A percentile compares a stretch with the other conserved stretches of the same genome.
phyloP scores from a whole-genome alignment of 2,329 filamentous ascomycete species.

The Trichophyton rubrum region DNA sequence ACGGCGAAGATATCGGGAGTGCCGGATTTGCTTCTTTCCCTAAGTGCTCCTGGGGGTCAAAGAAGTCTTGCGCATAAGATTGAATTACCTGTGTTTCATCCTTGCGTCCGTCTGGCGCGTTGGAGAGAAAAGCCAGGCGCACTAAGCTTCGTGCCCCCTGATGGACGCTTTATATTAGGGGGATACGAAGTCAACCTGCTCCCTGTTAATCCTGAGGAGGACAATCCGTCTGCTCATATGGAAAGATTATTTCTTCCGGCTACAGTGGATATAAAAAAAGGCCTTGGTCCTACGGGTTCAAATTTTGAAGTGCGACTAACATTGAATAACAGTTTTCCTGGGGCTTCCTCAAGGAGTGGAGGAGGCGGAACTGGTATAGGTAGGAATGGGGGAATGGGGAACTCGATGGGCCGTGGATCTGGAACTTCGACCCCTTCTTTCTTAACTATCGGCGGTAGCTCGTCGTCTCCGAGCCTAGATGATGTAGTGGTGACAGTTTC shows the following conservation, averaged over 20 bases:
- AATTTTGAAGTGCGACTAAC: constrained; percentile 82
- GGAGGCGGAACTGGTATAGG: constrained; percentile 19
- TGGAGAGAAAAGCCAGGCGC: constrained; percentile 86
- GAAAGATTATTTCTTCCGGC: constrained; percentile 70
- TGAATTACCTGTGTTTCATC: constrained; percentile 87
- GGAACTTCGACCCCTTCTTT: constrained; percentile 40
- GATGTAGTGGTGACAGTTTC: constrained; percentile 68
- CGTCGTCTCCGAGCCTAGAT: constrained; percentile 53
- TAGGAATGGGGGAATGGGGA: not conserved
- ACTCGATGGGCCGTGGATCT: constrained; percentile 29
- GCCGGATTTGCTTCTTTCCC: constrained; percentile 71
- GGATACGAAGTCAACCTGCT: constrained; percentile 90
- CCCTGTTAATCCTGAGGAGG: constrained; percentile 51
- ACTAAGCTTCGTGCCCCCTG: constrained; percentile 89
- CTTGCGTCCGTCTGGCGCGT: constrained; percentile 76
- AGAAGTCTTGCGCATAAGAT: constrained; percentile 62
- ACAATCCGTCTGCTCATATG: constrained; percentile 40
- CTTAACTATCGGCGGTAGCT: constrained; percentile 42
- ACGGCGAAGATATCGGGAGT: constrained; percentile 90
- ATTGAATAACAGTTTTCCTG: constrained; percentile 53
- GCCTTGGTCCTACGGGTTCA: constrained; percentile 58
- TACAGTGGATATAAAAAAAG: constrained; percentile 66
- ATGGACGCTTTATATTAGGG: constrained; percentile 83
- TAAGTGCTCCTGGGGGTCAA: constrained; percentile 70
- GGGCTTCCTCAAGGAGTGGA: constrained; percentile 26